Conservation (phyloP, 768 basidiomycete species). For the Amanita inopinata region DNA sequence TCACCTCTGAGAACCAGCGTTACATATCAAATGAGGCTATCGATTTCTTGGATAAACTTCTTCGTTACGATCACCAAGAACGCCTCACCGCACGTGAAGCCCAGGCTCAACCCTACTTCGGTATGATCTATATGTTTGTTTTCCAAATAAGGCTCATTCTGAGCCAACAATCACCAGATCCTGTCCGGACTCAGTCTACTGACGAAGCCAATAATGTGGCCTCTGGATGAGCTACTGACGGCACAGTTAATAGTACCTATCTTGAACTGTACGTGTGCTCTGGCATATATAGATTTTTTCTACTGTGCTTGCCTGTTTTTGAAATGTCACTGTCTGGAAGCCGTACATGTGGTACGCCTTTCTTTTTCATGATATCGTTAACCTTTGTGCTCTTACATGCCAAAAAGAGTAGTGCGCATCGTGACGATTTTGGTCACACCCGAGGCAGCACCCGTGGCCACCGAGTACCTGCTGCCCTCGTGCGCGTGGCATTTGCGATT, state of each 20-base stretch:
- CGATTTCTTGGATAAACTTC: slow-evolving; percentile 89
- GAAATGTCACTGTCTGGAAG: not conserved
- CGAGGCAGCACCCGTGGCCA: not conserved
- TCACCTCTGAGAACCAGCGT: slow-evolving; percentile 91
- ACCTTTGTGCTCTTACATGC: not conserved
- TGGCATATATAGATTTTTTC: slow-evolving; percentile 27
- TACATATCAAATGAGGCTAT: slow-evolving; percentile 97
- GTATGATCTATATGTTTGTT: slow-evolving; percentile 24
- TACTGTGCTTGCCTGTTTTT: slow-evolving; percentile 16
- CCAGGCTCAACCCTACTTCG: slow-evolving; percentile 89
- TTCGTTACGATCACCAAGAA: slow-evolving; percentile 96
- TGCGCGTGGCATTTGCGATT: not conserved
- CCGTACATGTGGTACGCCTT: not conserved
- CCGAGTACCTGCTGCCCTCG: not conserved
- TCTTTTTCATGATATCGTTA: not conserved
- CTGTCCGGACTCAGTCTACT: slow-evolving; percentile 43
- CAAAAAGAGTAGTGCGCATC: not conserved
- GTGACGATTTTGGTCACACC: not conserved
- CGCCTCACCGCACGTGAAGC: slow-evolving; percentile 91
- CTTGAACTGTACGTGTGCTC: slow-evolving; percentile 18
- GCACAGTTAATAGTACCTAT: slow-evolving; percentile 4
- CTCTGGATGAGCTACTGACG: slow-evolving; percentile 27
- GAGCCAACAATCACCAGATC: slow-evolving; percentile 36
- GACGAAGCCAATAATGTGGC: slow-evolving; percentile 58
- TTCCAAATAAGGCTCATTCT: slow-evolving; percentile 13